Conservation (phyloP, 208 protist genomes). For the Trypanosoma theileri region DNA sequence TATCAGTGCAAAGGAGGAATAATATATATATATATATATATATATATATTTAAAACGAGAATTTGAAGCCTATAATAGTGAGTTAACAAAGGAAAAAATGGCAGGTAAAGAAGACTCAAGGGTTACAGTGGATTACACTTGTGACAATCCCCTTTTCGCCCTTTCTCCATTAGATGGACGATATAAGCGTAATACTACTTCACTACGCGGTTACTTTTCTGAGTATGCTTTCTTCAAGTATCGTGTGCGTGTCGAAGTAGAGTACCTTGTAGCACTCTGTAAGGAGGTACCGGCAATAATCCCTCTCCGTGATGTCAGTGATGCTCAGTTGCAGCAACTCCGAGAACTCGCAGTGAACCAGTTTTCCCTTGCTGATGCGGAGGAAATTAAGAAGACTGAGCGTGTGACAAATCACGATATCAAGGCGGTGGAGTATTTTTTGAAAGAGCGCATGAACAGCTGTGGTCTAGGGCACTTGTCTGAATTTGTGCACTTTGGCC, state of each 20-base stretch:
- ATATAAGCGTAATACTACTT: conserved; percentile 73
- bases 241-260: conserved; percentile 91
- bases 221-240: conserved; percentile 93
- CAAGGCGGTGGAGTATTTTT: conserved; percentile 96
- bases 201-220: conserved; percentile 89
- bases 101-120: background rate
- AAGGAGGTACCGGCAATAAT: conserved; percentile 56
- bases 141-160: conserved; percentile 71
- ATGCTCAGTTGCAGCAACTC: conserved; percentile 56
- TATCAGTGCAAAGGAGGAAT: no score
- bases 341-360: conserved; percentile 52
- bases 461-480: conserved; percentile 60
- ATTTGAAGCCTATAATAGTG: background rate
- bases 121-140: conserved; percentile 31
- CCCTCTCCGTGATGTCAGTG: conserved; percentile 50
- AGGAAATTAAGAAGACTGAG: conserved; percentile 92
- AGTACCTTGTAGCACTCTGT: conserved; percentile 87
- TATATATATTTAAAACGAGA: background rate
- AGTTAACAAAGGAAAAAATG: background rate
- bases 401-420: conserved; percentile 96
- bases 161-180: conserved; percentile 94
- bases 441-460: conserved; percentile 89
- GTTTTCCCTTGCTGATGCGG: conserved; percentile 80
- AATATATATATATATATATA: conserved; percentile 13
- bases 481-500: conserved; percentile 97